phyloP scores from a whole-genome alignment of 768 basidiomycete genomes.

The Lactifluus hygrophoroides region DNA sequence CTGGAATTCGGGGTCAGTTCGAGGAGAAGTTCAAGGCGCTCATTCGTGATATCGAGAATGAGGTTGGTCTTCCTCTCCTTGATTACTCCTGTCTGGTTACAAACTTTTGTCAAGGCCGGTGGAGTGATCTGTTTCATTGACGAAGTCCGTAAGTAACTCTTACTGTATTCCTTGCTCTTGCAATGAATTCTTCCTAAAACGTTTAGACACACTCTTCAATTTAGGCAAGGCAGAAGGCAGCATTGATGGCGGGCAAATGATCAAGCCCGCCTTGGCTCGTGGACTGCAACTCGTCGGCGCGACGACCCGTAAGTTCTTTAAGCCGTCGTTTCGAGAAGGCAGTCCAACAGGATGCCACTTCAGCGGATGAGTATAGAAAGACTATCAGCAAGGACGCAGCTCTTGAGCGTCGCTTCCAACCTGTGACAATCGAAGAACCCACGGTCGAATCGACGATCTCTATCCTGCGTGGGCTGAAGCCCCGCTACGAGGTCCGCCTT shows the following conservation, averaged over 20 bases:
- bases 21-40: slow-evolving; percentile 91
- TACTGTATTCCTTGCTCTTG: neutral
- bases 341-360: neutral
- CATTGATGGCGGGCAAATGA: slow-evolving; percentile 90
- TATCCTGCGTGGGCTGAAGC: slow-evolving; percentile 79
- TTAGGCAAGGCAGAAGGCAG: slow-evolving; percentile 89
- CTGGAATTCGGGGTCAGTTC: slow-evolving; percentile 86
- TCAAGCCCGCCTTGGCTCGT: slow-evolving; percentile 82
- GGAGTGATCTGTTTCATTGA: slow-evolving; percentile 91
- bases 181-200: neutral
- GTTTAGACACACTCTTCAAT: slow-evolving; percentile 67
- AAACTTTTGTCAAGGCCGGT: slow-evolving; percentile 37
- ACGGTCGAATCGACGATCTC: slow-evolving; percentile 77
- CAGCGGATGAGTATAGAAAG: slow-evolving; percentile 84
- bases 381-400: slow-evolving; percentile 90
- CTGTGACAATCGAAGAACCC: slow-evolving; percentile 82
- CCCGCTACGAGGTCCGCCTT: slow-evolving; percentile 56
- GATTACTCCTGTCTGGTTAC: slow-evolving; percentile 20
- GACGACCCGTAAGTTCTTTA: slow-evolving; percentile 59
- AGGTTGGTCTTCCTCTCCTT: slow-evolving; percentile 35
- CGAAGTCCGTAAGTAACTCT: slow-evolving; percentile 70
- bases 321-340: neutral
- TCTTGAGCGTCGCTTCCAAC: slow-evolving; percentile 85
- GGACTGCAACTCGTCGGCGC: slow-evolving; percentile 87
- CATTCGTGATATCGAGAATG: slow-evolving; percentile 83